These are phyloP conservation scores for Hypholoma sublateritium DNA, from an alignment of 768 basidiomycete species.

Conservation along the genomic window DNA sequence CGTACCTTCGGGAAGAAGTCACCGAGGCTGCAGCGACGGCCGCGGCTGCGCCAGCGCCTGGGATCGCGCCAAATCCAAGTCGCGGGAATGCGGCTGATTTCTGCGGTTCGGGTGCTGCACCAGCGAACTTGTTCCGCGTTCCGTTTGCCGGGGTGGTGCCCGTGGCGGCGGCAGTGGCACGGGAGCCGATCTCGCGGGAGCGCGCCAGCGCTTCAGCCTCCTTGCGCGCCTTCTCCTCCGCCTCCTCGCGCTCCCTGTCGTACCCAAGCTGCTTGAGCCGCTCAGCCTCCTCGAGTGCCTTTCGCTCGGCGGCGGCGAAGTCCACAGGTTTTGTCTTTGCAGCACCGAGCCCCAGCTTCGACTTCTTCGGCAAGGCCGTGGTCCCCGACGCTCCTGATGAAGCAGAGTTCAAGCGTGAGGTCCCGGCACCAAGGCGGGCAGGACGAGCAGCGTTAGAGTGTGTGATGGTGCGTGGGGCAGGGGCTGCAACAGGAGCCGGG, in stretches of 20 bases:
- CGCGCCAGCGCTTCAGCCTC: slow-evolving; percentile 54
- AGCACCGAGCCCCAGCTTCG: slow-evolving; percentile 82
- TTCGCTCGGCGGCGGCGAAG: slow-evolving; percentile 92
- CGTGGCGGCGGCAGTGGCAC: slow-evolving; percentile 24
- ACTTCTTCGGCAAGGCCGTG: slow-evolving; percentile 52
- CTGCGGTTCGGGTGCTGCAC: slow-evolving; percentile 19
- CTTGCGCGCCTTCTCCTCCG: slow-evolving; percentile 71
- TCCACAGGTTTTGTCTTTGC: slow-evolving; percentile 85
- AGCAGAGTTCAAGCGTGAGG: slow-evolving; percentile 38
- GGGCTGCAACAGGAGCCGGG: slow-evolving; percentile 32
- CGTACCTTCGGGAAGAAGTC: slow-evolving; percentile 32
- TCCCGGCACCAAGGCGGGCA: slow-evolving; percentile 35
- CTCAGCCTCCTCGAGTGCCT: slow-evolving; percentile 90
- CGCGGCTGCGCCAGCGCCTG: slow-evolving; percentile 55
- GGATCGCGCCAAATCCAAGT: slow-evolving; percentile 84
- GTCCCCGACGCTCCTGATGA: slow-evolving; percentile 31
- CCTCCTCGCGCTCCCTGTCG: slow-evolving; percentile 81
- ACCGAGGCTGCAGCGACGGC: slow-evolving; percentile 40
- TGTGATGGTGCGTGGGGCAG: slow-evolving; percentile 55
- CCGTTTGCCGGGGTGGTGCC: slow-evolving; percentile 16
- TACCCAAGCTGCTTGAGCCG: slow-evolving; percentile 90
- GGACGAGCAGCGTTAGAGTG: slow-evolving; percentile 61
- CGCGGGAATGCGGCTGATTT: slow-evolving; percentile 56
- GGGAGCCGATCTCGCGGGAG: slow-evolving; percentile 37
- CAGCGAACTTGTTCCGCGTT: slow-evolving; percentile 13